Conservation (phyloP, 148 eudicot genomes). For the Vaccinium vitisidaea region DNA sequence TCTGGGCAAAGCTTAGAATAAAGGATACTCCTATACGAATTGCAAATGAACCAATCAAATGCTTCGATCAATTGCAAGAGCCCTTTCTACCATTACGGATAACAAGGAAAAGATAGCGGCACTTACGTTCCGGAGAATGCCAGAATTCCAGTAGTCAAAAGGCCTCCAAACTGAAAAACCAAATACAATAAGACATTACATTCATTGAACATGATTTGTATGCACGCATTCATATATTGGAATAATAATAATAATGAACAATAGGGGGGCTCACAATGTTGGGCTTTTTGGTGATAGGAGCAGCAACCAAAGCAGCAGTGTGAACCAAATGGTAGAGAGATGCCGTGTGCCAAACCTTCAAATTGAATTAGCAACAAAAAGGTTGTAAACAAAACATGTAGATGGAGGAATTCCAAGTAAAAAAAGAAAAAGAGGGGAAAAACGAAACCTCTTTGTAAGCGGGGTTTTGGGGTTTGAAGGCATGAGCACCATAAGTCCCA, state of each 20-base stretch:
- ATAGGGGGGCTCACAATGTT: constrained; percentile 45
- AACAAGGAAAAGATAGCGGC: constrained; percentile 9
- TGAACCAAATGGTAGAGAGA: constrained; percentile 86
- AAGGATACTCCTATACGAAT: neutral
- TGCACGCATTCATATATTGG: neutral
- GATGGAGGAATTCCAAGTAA: neutral
- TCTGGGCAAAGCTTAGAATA: too few species aligned
- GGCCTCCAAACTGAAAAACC: constrained; percentile 74
- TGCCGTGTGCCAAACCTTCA: constrained; percentile 92
- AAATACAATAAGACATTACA: neutral
- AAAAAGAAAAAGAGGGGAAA: neutral
- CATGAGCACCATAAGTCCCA: constrained; percentile 91
- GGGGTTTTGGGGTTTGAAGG: constrained; percentile 77
- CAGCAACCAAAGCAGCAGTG: constrained; percentile 77
- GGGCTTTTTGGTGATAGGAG: constrained; percentile 67
- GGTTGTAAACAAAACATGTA: neutral
- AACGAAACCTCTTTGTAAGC: constrained; percentile 65
- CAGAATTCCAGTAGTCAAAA: constrained; percentile 72
- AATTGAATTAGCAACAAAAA: neutral
- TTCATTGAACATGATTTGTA: neutral
- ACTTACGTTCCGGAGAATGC: constrained; percentile 97
- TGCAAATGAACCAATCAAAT: neutral
- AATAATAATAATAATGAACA: neutral
- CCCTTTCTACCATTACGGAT: neutral
- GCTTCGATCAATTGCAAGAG: neutral